Evolutionary conservation across 805 yeast genomes (phyloP), one percentile per base, ranked within the genome.

Genomic region (Isabelozyma pseudorhagii): DNA sequence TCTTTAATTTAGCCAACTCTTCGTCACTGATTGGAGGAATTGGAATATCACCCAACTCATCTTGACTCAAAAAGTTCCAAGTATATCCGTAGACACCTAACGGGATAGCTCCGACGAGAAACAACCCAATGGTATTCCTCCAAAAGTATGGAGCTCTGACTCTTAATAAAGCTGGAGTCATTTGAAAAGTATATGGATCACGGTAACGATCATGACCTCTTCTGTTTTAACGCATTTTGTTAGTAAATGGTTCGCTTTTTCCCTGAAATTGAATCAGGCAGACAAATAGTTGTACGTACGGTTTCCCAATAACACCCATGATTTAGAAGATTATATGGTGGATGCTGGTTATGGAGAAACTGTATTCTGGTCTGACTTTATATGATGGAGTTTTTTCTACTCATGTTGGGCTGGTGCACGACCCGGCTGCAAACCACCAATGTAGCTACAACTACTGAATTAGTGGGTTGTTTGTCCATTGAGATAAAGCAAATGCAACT

Each of bases 161-260:
- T 55, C 98, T 79, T 56, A 89, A 76, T 78, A 93, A 83, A 5
- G 97, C 97, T 13, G 97, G 97, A 1, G 97, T 89, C 93, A 91
- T 91, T 62, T 85, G 85, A 69, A 81, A 86, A 34, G 92, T 87
- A 55, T 74, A 72, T 38, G 83, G 86, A 66, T 87, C 89, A 55
- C 77, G 69, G 57, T 74, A 74, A 49, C 72, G 69, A 55, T 63
- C 65, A 55, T 74, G 79, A 40, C 73, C 71, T 57, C 72, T 73
- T 62, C 79, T 74, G 46, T 6, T 42, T 13, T 9, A 13, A 40
- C 15, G 17, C 8, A 15, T 8, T 38, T 28, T 28, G 55, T 53
- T 54, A 54, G 55, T 54, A 54, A 17, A 27, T 42, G 18, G 41
- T 36, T 36, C 8, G 36, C n/a, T 21, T 8, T 25, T 18, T 25